Evolutionary conservation across 2,329 filamentous ascomycete species (phyloP), one percentile per base, ranked within the genome.

Genomic region (Rutstroemia sp.): DNA sequence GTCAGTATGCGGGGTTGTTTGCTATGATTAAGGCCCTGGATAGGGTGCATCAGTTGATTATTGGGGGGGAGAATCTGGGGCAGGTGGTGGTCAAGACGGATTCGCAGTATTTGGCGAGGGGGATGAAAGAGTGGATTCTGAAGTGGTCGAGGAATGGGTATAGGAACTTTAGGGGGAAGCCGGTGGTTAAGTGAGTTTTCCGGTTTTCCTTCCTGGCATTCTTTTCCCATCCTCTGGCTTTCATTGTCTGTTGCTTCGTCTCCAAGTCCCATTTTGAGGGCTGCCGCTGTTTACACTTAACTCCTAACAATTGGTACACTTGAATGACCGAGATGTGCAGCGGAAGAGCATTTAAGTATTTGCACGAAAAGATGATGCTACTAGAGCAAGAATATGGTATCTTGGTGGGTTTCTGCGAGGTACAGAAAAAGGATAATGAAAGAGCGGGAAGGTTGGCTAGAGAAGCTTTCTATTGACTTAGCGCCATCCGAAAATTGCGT

Each of bases 31-130:
- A 56, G 44, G 58, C 60, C 5, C 19, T 62, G 30, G 54, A 60
- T 14, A 27, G 50, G 1, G 40, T 62, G 7, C 57, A 62, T 23
- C 40, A 51, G 27, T 19, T 60, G 30, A 58, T 62, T 16, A 45
- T 62, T 19, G 38, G 46, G 2, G 55, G 57, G 8, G 40, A 60
- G 10, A 21, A 58, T 19, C 17, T 57, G 2, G 55, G 57, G 2
- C 60, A 62, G 36, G 58, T 62, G 44, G 46, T 62, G 7, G 51
- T 62, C 23, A 62, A 62, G 51, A 60, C 58, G 19, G 58, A 46
- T 38, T 58, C 53, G 6, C 42, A 45, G 23, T 58, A 59, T 47
- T 19, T 60, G 19, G 50, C 54, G 2, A 34, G 44, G 8, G 57
- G 53, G 16, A 25, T 62, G 50, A 55, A 50, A n/a, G 25, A 50